Percentiles rank a stretch among this genome's conserved stretches.
phyloP scores from a whole-genome alignment of 768 basidiomycete genomes.

The Amanita pallidorosea region DNA sequence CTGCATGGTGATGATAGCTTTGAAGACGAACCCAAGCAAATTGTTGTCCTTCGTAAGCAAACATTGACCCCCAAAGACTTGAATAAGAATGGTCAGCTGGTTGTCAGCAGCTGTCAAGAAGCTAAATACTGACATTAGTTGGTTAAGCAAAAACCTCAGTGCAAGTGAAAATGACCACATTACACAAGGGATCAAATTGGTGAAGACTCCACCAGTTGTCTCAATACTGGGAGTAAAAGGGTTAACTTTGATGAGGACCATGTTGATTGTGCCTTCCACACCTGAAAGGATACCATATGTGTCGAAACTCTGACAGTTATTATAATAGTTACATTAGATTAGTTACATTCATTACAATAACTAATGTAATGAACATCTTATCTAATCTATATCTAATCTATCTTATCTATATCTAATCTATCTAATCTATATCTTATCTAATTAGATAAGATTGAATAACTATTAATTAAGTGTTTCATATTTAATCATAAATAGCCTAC shows the following conservation, averaged over 20 bases:
- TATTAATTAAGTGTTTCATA: too few relatives aligned
- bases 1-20: too few relatives aligned
- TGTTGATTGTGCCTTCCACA: constrained; percentile 79
- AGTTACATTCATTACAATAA: too few relatives aligned
- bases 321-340: too few relatives aligned
- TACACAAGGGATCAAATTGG: constrained; percentile 93
- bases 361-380: too few relatives aligned
- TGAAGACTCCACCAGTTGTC: constrained; percentile 97
- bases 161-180: constrained; percentile 97
- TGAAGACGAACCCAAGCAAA: constrained; percentile 54
- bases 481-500: too few relatives aligned
- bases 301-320: too few relatives aligned
- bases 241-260: constrained; percentile 93
- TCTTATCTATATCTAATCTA: too few relatives aligned
- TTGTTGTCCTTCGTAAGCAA: constrained; percentile 98
- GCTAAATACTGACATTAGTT: constrained; percentile 19
- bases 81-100: constrained; percentile 92
- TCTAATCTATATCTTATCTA: too few relatives aligned
- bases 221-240: constrained; percentile 98
- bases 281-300: constrained; percentile 90
- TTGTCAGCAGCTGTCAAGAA: constrained; percentile 84
- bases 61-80: constrained; percentile 97
- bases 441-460: too few relatives aligned
- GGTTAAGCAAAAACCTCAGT: constrained; percentile 48
- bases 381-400: too few relatives aligned